Evolutionary conservation across 768 basidiomycete species (phyloP).

Genomic region (Amanita exitialis): DNA sequence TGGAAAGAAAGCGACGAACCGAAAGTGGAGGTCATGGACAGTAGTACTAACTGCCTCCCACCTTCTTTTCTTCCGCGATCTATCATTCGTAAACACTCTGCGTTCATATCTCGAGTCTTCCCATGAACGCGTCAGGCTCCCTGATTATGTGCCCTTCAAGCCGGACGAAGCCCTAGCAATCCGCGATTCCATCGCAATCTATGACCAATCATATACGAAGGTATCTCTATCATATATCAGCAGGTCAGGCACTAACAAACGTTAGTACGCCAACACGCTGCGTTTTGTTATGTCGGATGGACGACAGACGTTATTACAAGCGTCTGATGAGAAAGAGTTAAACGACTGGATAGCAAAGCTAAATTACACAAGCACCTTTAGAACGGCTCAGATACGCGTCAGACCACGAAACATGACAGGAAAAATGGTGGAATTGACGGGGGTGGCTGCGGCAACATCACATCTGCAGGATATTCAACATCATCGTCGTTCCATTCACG

Average conservation of each 20-base stretch:
- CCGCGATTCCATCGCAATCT: conserved; percentile 69
- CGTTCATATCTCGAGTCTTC: conserved; percentile 29
- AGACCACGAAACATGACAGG: conserved; percentile 61
- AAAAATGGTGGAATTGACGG: conserved; percentile 66
- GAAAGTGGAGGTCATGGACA: conserved; percentile 86
- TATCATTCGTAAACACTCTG: conserved; percentile 40
- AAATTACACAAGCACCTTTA: conserved; percentile 93
- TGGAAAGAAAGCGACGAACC: conserved; percentile 61
- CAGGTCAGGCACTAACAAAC: background rate
- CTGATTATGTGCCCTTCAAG: conserved; percentile 38
- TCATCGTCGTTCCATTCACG: conserved; percentile 14
- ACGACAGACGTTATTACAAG: conserved; percentile 76
- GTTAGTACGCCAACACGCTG: conserved; percentile 61
- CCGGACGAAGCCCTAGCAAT: conserved; percentile 85
- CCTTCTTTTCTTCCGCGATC: conserved; percentile 80
- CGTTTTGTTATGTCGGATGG: conserved; percentile 69
- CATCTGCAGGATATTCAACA: conserved; percentile 63
- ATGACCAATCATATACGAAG: conserved; percentile 69
- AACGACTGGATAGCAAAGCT: conserved; percentile 87
- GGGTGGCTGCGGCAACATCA: conserved; percentile 78
- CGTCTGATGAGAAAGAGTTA: conserved; percentile 57
- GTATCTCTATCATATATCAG: conserved; percentile 26
- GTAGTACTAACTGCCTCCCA: conserved; percentile 87
- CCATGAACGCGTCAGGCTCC: conserved; percentile 22
- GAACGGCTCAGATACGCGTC: conserved; percentile 74